Evolutionary conservation across 306 rosid genomes (phyloP).

Genomic region (Medicago arabica): DNA sequence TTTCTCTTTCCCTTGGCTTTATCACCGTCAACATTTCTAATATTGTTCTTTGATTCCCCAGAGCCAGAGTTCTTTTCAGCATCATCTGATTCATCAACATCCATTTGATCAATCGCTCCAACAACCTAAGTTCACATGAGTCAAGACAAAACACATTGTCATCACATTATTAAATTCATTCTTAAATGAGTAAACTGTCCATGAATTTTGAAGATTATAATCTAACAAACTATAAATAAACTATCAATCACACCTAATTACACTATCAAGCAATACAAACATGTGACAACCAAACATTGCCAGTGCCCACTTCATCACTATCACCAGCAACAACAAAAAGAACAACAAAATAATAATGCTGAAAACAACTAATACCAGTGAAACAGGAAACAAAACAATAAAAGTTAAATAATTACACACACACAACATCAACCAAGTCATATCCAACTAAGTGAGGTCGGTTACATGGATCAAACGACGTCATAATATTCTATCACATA

Average conservation of each 20-base stretch:
- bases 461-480: too few species aligned
- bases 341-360: too few species aligned
- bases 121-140: conserved; percentile 67
- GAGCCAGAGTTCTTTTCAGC: conserved; percentile 71
- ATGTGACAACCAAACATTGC: too few species aligned
- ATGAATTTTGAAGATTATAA: not conserved
- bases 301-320: too few species aligned
- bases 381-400: too few species aligned
- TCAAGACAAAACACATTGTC: conserved; percentile 8
- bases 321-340: too few species aligned
- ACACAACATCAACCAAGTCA: too few species aligned
- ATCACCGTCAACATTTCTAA: conserved; percentile 66
- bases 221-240: not conserved
- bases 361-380: too few species aligned
- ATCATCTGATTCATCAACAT: conserved; percentile 74
- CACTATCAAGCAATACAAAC: not conserved
- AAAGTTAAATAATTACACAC: too few species aligned
- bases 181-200: conserved; percentile 16
- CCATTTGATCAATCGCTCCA: conserved; percentile 94
- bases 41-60: conserved; percentile 60
- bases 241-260: not conserved
- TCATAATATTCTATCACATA: too few species aligned
- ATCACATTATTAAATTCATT: conserved; percentile 12
- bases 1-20: conserved; percentile 83
- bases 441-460: too few species aligned